Base-by-base conservation (phyloP, 371 early-diverging fungal species). In the Mycotypha africana region DNA sequence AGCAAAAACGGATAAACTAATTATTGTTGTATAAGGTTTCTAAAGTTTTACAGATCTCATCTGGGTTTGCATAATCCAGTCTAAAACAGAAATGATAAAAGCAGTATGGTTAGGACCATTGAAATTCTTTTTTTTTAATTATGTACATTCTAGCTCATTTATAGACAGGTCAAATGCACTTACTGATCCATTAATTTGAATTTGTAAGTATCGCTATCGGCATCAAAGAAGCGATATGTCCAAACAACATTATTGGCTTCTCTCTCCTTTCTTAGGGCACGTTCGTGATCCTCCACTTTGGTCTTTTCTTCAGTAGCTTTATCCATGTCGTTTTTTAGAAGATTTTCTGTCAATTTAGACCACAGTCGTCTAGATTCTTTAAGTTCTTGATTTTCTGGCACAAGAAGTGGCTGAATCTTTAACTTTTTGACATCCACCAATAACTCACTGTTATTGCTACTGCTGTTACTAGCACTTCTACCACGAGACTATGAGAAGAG, bases 281-380 rank as follows among this genome's bases (percentile, higher is more conserved):
- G 79, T 62, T 95, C 93, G 22, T 65, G 60, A 53, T 91, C 87
- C 58, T 95, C 95, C 21, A 95, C 85, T 12, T 68, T 73, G 0
- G 73, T 59, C 58, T 95, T 95, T 51, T 91, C 88, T 12, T 61
- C 68, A 3, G 95, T 90, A 0, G 95, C 95, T 16, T 60, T 48
- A 33, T 87, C 81, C 51, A 88, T 57, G 47, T 92, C 76, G 49
- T 69, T 70, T 3, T 62, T 59, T 22, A 53, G 58, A 16, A 95
- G 62, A 3, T 82, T 88, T 22, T 68, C 75, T 4, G 93, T 91
- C 21, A 92, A 80, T 35, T 85, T 69, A 44, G 71, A 62, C 95
- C 95, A 95, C 7, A 58, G 36, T 31, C 49, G 11, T 45, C 56
- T 44, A 6, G 56, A 55, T 32, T 55, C 56, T 10, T 55, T 55